A percentile compares a stretch with the other conserved stretches of the same genome.
These are phyloP conservation scores for Coemansia asiatica DNA, from an alignment of 192 early-diverging fungal genomes.

Conservation along the genomic window DNA sequence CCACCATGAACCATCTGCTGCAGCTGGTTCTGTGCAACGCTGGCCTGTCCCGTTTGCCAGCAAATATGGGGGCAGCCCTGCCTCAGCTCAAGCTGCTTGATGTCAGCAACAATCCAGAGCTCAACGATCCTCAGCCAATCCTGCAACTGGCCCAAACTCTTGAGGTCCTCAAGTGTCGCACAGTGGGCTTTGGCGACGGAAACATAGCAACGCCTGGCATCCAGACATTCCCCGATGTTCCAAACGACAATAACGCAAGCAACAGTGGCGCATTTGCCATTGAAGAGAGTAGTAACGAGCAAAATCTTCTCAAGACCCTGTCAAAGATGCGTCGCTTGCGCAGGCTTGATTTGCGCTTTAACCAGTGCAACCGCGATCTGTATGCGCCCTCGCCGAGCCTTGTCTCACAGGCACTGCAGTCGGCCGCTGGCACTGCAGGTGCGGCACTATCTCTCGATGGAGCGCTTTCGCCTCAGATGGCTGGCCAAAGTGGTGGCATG, in stretches of 20 bases:
- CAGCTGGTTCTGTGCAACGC: conserved; percentile 49
- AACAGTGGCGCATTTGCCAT: background rate
- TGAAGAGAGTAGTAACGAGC: conserved; percentile 4
- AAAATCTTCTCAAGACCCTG: conserved; percentile 16
- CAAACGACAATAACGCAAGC: background rate
- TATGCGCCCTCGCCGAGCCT: conserved; percentile 29
- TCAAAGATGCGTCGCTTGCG: conserved; percentile 29
- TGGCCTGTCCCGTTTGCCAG: conserved; percentile 30
- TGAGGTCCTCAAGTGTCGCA: conserved; percentile 41
- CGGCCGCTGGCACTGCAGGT: background rate
- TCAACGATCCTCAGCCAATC: conserved; percentile 36
- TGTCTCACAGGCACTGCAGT: background rate
- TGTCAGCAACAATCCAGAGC: conserved; percentile 46
- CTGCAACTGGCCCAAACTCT: conserved; percentile 38
- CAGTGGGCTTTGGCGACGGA: conserved; percentile 31
- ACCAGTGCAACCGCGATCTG: conserved; percentile 36
- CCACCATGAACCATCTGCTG: conserved; percentile 25
- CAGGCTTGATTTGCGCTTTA: conserved; percentile 47
- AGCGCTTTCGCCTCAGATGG: conserved; percentile 38
- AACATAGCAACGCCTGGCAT: conserved; percentile 3
- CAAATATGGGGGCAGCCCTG: conserved; percentile 41
- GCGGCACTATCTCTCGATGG: conserved; percentile 26
- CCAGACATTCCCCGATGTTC: conserved; percentile 19
- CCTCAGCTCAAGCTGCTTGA: conserved; percentile 44
- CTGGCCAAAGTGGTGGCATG: conserved; percentile 16